Conservation (phyloP, 2,329 filamentous ascomycete genomes). For the Nigrospora sphaerica region DNA sequence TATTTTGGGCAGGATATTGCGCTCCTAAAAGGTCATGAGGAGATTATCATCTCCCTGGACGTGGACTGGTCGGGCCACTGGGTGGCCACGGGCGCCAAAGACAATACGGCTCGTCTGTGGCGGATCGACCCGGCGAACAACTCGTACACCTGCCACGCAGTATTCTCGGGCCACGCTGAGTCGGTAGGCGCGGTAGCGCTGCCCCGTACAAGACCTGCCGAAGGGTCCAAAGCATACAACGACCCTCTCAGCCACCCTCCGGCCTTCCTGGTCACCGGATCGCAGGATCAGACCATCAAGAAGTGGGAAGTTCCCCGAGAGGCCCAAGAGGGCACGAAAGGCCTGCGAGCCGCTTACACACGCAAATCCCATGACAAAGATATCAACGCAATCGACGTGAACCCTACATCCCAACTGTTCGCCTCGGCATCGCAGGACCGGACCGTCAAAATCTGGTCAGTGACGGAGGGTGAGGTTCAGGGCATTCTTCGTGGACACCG, state of each 20-base stretch:
- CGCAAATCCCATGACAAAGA: slow-evolving; percentile 98
- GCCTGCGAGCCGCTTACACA: slow-evolving; percentile 68
- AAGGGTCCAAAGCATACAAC: slow-evolving; percentile 61
- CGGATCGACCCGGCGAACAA: slow-evolving; percentile 68
- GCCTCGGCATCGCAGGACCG: slow-evolving; percentile 95
- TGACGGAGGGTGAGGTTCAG: slow-evolving; percentile 80
- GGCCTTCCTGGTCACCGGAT: slow-evolving; percentile 80
- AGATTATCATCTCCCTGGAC: slow-evolving; percentile 92
- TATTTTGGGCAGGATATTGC: slow-evolving; percentile 90
- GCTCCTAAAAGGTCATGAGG: slow-evolving; percentile 80
- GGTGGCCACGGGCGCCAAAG: slow-evolving; percentile 93
- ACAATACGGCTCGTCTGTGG: slow-evolving; percentile 92
- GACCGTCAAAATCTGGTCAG: slow-evolving; percentile 94
- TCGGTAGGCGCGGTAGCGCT: slow-evolving; percentile 86
- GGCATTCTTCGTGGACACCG: slow-evolving; percentile 90
- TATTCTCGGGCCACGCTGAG: slow-evolving; percentile 87
- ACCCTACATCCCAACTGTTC: slow-evolving; percentile 69
- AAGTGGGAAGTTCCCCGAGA: slow-evolving; percentile 74
- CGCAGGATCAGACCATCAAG: slow-evolving; percentile 93
- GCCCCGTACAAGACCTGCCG: slow-evolving; percentile 60
- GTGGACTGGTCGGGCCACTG: slow-evolving; percentile 96
- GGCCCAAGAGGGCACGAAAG: slow-evolving; percentile 40
- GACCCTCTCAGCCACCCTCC: slow-evolving; percentile 77
- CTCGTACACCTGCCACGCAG: slow-evolving; percentile 72
- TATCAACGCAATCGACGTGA: slow-evolving; percentile 89